A percentile compares a stretch with the other conserved stretches of the same genome.
These are phyloP conservation scores for Phialophora verrucosa DNA, from an alignment of 2,329 filamentous ascomycete genomes.

Conservation along the genomic window DNA sequence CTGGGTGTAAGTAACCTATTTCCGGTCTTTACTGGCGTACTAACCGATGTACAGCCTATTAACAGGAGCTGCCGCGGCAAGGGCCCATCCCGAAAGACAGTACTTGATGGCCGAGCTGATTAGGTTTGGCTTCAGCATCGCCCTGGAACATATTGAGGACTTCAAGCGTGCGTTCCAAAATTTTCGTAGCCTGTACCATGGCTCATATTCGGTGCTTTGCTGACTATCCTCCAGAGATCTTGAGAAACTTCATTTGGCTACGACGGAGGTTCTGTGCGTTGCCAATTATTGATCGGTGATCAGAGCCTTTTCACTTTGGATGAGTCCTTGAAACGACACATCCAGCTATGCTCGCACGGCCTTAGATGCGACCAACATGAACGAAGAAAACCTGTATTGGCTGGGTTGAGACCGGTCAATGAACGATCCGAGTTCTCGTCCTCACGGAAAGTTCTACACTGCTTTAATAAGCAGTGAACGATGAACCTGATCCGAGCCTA, in stretches of 20 bases:
- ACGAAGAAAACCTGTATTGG: not conserved
- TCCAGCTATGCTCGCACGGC: not conserved
- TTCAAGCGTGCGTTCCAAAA: constrained; percentile 21
- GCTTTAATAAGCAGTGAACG: not conserved
- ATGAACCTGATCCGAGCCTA: not conserved
- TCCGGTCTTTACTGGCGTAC: not conserved
- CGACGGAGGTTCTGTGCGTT: constrained; percentile 5
- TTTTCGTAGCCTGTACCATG: not conserved
- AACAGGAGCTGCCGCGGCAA: constrained; percentile 21
- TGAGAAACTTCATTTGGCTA: constrained; percentile 24
- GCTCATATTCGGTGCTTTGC: not conserved
- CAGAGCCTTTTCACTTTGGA: too few species aligned
- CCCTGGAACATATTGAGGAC: constrained; percentile 18
- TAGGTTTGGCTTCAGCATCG: constrained; percentile 27
- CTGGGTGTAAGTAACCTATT: constrained; percentile 18
- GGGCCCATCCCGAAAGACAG: constrained; percentile 19
- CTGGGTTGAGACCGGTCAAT: not conserved
- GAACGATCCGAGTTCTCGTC: not conserved
- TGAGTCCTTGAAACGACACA: not conserved
- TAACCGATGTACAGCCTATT: constrained; percentile 15
- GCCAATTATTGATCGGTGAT: not conserved
- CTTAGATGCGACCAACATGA: not conserved
- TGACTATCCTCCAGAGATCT: constrained; percentile 15
- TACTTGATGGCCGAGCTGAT: constrained; percentile 25
- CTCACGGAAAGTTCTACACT: not conserved